Evolutionary conservation across 2,329 filamentous ascomycete species (phyloP).

Genomic region (Penicillium sclerotiorum): DNA sequence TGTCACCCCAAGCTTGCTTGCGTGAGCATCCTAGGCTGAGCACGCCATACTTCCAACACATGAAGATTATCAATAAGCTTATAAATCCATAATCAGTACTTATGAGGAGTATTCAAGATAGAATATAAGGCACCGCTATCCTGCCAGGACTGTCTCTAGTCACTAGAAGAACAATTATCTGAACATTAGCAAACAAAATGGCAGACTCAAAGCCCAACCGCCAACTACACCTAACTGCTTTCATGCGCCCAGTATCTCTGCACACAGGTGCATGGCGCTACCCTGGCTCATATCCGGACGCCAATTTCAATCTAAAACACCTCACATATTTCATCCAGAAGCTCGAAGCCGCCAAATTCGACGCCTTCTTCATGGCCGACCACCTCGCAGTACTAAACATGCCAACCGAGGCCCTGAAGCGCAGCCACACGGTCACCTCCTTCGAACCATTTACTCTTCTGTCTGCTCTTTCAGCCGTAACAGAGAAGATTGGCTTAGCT

Average conservation of each 20-base stretch:
- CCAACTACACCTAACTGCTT: conserved; percentile 59
- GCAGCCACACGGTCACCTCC: conserved; percentile 61
- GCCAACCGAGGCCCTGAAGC: conserved; percentile 59
- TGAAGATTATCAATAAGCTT: conserved; percentile 1
- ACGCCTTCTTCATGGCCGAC: conserved; percentile 61
- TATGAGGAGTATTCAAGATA: neutral
- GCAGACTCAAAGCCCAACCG: conserved; percentile 14
- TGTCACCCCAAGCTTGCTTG: no score
- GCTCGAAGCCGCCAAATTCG: conserved; percentile 58
- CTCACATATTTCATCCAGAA: conserved; percentile 58
- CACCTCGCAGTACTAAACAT: conserved; percentile 59
- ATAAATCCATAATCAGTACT: conserved; percentile 3
- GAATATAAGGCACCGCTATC: neutral
- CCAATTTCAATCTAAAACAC: conserved; percentile 61
- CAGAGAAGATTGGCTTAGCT: conserved; percentile 54
- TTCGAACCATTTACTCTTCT: conserved; percentile 60
- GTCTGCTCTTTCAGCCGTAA: conserved; percentile 53
- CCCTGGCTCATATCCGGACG: conserved; percentile 57
- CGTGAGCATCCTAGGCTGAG: conserved; percentile 4
- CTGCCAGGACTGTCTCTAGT: no score
- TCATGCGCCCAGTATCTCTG: conserved; percentile 61
- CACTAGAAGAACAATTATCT: neutral
- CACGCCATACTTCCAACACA: conserved; percentile 6
- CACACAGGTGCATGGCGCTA: conserved; percentile 62
- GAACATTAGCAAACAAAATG: conserved; percentile 11